Evolutionary conservation across 1,284 basidiomycete species (phyloP), one percentile per base, ranked within the genome.

Genomic region (Singerocomus inundabilis): DNA sequence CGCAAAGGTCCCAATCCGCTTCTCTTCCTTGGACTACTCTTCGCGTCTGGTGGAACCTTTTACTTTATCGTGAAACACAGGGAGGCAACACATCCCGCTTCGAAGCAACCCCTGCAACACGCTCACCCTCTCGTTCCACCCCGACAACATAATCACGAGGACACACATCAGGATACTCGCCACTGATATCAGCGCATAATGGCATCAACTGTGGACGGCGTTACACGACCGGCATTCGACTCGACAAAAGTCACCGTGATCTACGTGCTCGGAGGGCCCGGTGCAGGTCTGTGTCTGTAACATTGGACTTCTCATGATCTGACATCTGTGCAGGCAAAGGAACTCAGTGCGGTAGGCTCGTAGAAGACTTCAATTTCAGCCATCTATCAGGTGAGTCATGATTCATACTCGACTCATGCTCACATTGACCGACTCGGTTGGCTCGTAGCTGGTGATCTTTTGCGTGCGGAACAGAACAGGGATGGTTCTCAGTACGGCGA

Each of bases 211-310:
- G 21, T 41, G 10, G 49, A 49, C 40, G 48, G 43, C 21, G 34
- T 35, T 34, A 21, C 35, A 30, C 55, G 60, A 10, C 74, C 82
- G 13, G 78, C 75, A 11, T 98, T 98, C 63, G 83, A 93, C 67
- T 69, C 75, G 37, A 69, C 70, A 46, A 85, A 93, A 57, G 86
- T 98, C 57, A 88, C 82, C 24, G 94, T 99, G 53, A 79, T 99
- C 60, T 99, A 93, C 64, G 95, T 99, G 16, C 87, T 99, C 21
- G 97, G 97, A 35, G 97, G 97, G 1, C 97, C 97, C 21, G 97
- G 97, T 49, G 93, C 93, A 59, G 94, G 92, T 85, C 56, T 57
- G 77, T 70, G 26, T 8, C 28, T 38, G 31, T 24, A 48, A 18
- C 21, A 13, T 18, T 37, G 29, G 26, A 28, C 13, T 35, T 21